These are phyloP conservation scores for Polyporus tsugae DNA, from an alignment of 1,284 basidiomycete species.

Conservation along the genomic window DNA sequence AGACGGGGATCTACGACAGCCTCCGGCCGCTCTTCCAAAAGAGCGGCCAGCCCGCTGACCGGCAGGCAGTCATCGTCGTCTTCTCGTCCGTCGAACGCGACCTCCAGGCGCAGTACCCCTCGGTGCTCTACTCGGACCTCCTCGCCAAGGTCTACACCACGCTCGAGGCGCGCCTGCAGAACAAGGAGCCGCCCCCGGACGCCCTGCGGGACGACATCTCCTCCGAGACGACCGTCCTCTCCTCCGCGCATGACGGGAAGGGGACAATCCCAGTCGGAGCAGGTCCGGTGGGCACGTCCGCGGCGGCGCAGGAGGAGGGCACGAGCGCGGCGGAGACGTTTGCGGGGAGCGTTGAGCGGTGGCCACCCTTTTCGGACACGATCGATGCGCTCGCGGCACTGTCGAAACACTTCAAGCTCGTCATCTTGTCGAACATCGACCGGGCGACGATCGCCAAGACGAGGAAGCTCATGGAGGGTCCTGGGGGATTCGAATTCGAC, in stretches of 20 bases:
- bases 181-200: constrained; percentile 27
- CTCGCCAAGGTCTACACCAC: constrained; percentile 61
- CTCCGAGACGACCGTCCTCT: constrained; percentile 17
- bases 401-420: constrained; percentile 68
- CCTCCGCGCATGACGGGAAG: constrained; percentile 21
- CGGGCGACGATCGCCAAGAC: constrained; percentile 67
- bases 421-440: constrained; percentile 81
- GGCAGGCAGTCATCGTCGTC: constrained; percentile 58
- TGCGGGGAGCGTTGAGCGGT: constrained; percentile 63
- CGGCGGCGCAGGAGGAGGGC: constrained; percentile 10
- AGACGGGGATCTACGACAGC: constrained; percentile 64
- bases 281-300: constrained; percentile 27
- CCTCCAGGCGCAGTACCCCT: constrained; percentile 64
- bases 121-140: constrained; percentile 66
- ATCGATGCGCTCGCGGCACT: constrained; percentile 63
- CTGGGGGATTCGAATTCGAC: constrained; percentile 61
- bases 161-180: constrained; percentile 43
- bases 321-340: constrained; percentile 48
- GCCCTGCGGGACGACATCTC: constrained; percentile 25
- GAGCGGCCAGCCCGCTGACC: constrained; percentile 48
- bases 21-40: constrained; percentile 60
- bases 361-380: constrained; percentile 75
- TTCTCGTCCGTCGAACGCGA: constrained; percentile 63
- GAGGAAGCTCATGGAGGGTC: constrained; percentile 58
- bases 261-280: constrained; percentile 16